phyloP scores from a whole-genome alignment of 1,284 basidiomycete species.

The Athelia sp. region DNA sequence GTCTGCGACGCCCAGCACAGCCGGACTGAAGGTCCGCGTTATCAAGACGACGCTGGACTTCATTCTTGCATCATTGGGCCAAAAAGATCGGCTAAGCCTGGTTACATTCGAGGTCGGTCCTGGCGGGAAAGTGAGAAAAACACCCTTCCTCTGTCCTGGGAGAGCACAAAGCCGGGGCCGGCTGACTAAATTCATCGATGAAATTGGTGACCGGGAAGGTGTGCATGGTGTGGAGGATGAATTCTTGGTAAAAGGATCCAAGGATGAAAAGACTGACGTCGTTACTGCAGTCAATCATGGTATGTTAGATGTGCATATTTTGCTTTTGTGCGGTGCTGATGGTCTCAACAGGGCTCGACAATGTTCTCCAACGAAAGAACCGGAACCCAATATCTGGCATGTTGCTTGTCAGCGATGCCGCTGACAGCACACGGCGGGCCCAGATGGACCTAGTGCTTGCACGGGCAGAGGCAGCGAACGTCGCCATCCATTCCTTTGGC shows the following conservation, averaged over 20 bases:
- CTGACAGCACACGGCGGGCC: conserved; percentile 88
- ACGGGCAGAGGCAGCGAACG: conserved; percentile 91
- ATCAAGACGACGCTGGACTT: conserved; percentile 86
- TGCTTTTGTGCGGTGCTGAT: not conserved
- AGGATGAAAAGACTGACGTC: conserved; percentile 92
- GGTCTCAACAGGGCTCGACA: conserved; percentile 66
- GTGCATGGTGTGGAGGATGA: conserved; percentile 48
- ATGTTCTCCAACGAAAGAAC: conserved; percentile 88
- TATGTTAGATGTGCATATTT: conserved; percentile 27
- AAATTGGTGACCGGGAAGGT: conserved; percentile 46
- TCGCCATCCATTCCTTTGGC: conserved; percentile 95
- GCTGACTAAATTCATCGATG: conserved; percentile 75
- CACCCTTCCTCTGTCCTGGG: conserved; percentile 79
- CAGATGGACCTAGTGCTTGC: conserved; percentile 98
- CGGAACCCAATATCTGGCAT: conserved; percentile 89
- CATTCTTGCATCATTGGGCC: conserved; percentile 68
- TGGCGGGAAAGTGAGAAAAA: conserved; percentile 77
- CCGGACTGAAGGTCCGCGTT: conserved; percentile 79
- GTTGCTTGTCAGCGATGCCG: conserved; percentile 88
- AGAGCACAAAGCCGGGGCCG: conserved; percentile 64
- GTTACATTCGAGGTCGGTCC: conserved; percentile 87
- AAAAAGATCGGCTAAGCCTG: conserved; percentile 76
- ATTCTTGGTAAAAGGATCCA: conserved; percentile 71
- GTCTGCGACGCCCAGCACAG: conserved; percentile 67
- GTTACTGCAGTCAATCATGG: conserved; percentile 93